These are phyloP conservation scores for Pleurotus platypus DNA, from an alignment of 768 basidiomycete genomes.

Conservation along the genomic window DNA sequence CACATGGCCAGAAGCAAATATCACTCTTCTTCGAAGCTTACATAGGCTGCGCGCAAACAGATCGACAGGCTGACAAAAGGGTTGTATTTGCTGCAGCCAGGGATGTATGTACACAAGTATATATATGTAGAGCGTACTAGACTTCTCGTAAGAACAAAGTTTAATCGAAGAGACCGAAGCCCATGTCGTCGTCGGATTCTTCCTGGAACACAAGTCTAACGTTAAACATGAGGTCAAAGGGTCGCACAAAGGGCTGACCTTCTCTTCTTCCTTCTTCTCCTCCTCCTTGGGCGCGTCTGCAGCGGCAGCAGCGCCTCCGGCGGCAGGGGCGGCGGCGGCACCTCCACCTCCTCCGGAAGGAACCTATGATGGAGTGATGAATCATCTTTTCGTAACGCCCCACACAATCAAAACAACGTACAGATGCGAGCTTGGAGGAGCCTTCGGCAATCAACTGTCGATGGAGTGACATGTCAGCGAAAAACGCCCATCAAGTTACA, in stretches of 20 bases:
- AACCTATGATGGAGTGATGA: constrained; percentile 41
- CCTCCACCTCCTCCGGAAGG: constrained; percentile 85
- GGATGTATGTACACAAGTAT: not conserved
- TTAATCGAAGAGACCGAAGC: constrained; percentile 98
- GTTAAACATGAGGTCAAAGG: not conserved
- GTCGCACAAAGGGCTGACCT: constrained; percentile 42
- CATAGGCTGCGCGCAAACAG: not conserved
- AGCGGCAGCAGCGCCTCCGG: constrained; percentile 52
- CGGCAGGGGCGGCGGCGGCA: constrained; percentile 49
- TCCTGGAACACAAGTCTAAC: constrained; percentile 43
- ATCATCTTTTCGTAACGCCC: not conserved
- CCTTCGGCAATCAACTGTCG: constrained; percentile 87
- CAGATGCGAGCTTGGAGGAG: constrained; percentile 90
- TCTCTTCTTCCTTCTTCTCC: constrained; percentile 89
- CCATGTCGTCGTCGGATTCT: constrained; percentile 98
- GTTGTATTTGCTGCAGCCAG: not conserved
- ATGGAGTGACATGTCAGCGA: not conserved
- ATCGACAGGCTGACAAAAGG: not conserved
- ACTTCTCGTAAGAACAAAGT: constrained; percentile 10
- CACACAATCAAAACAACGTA: constrained; percentile 19
- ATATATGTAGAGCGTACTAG: constrained; percentile 12
- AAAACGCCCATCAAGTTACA: not conserved
- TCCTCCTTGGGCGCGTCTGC: constrained; percentile 73
- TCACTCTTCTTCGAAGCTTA: not conserved
- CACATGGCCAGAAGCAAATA: not conserved